Conservation (phyloP, 176 grass and related monocot genomes). For the Cenchrus purpureus region DNA sequence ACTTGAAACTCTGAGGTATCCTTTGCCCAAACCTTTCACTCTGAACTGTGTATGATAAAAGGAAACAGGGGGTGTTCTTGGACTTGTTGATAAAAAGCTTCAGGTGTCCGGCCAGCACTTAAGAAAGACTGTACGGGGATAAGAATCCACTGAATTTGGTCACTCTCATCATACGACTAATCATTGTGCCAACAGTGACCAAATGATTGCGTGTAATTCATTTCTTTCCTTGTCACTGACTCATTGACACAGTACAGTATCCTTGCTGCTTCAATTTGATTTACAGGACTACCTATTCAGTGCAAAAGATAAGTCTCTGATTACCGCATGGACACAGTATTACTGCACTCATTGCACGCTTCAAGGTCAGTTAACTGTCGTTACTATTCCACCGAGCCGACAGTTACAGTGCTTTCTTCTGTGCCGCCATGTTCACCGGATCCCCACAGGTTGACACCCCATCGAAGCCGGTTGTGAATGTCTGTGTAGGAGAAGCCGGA, state of each 20-base stretch:
- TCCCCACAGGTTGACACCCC: constrained; percentile 30
- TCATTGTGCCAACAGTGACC: constrained; percentile 33
- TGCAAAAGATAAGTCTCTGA: constrained; percentile 18
- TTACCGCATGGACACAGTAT: background rate
- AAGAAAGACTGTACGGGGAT: background rate
- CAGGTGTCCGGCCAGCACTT: constrained; percentile 13
- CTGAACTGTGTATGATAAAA: background rate
- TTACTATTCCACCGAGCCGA: constrained; percentile 39
- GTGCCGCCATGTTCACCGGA: constrained; percentile 32
- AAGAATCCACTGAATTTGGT: constrained; percentile 4
- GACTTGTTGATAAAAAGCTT: background rate
- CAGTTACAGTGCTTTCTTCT: constrained; percentile 30
- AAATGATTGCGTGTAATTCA: constrained; percentile 39
- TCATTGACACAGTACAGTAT: too few relatives aligned
- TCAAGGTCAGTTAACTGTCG: background rate
- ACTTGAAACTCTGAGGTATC: background rate
- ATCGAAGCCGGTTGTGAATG: constrained; percentile 47
- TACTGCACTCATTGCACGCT: background rate
- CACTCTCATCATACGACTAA: background rate
- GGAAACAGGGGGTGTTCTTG: background rate
- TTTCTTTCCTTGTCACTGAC: constrained; percentile 1
- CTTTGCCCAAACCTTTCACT: background rate
- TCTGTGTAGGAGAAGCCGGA: constrained; percentile 40
- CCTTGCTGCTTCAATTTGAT: background rate
- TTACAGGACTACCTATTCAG: constrained; percentile 13